Evolutionary conservation across 148 eudicot genomes (phyloP).

Genomic region (Agrostemma githago): DNA sequence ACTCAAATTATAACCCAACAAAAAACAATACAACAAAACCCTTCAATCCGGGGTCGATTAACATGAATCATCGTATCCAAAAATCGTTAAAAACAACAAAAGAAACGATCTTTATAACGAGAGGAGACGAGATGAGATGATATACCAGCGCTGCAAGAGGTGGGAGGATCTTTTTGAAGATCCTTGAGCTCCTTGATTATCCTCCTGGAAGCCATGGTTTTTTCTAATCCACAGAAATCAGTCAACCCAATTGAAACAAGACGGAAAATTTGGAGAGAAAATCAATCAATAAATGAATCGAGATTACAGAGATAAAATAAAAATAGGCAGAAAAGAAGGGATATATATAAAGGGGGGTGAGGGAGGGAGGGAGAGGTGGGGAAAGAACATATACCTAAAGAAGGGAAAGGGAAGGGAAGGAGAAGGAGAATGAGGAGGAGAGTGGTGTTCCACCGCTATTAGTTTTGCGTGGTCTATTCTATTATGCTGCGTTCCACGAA

Average conservation of each 20-base stretch:
- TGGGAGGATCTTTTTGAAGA: slow-evolving; percentile 36
- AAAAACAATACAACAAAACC: neutral
- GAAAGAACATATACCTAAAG: neutral
- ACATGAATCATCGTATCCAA: neutral
- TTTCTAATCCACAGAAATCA: neutral
- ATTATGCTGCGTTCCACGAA: slow-evolving; percentile 8
- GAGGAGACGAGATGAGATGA: neutral
- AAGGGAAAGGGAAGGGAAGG: neutral
- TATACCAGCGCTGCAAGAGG: slow-evolving; percentile 36
- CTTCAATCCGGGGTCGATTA: neutral
- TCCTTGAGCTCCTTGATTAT: slow-evolving; percentile 38
- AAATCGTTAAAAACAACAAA: neutral
- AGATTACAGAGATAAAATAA: neutral
- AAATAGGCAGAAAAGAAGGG: neutral
- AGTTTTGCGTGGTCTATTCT: too few species aligned
- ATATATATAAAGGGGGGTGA: neutral
- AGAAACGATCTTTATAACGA: neutral
- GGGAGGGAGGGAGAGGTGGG: neutral
- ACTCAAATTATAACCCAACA: neutral
- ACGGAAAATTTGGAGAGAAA: neutral
- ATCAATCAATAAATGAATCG: neutral
- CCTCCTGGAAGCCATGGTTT: slow-evolving; percentile 29
- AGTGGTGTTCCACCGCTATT: slow-evolving; percentile 14
- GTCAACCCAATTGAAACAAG: neutral
- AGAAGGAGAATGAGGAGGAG: neutral